Conservation (phyloP, 106 monocot species). For the Platanthera guangdongensis region DNA sequence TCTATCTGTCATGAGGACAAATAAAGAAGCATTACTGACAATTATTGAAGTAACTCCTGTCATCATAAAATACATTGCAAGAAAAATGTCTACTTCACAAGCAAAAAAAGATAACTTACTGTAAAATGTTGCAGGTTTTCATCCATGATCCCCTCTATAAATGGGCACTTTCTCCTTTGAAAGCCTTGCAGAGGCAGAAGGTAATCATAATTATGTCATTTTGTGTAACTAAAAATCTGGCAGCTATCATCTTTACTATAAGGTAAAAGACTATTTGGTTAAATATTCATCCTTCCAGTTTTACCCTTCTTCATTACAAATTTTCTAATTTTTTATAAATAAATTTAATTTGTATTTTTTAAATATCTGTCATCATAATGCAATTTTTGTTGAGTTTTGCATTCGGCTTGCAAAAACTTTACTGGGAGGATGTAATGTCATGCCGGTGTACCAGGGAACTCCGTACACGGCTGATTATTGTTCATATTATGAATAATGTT, state of each 20-base stretch:
- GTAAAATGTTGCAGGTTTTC: constrained; percentile 57
- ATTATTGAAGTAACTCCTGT: constrained; percentile 65
- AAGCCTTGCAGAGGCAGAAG: constrained; percentile 94
- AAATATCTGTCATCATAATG: not conserved
- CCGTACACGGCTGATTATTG: too few relatives aligned
- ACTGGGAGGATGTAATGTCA: too few relatives aligned
- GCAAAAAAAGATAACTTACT: constrained; percentile 3
- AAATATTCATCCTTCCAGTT: too few relatives aligned
- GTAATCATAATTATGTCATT: constrained; percentile 20
- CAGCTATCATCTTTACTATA: too few relatives aligned
- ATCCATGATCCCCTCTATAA: constrained; percentile 99
- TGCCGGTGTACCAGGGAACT: too few relatives aligned
- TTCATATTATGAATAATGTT: too few relatives aligned
- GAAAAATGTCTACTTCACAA: not conserved
- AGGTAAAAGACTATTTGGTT: too few relatives aligned
- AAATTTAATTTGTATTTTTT: not conserved
- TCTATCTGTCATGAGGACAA: constrained; percentile 89
- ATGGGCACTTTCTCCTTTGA: constrained; percentile 95
- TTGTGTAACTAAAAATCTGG: too few relatives aligned
- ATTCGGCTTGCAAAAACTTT: too few relatives aligned
- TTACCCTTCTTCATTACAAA: too few relatives aligned
- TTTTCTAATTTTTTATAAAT: not conserved
- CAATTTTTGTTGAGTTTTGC: too few relatives aligned
- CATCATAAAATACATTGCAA: not conserved
- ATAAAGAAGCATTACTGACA: constrained; percentile 89